These are phyloP conservation scores for Trichoderma endophyticum DNA, from an alignment of 2,329 filamentous ascomycete species.

Conservation along the genomic window DNA sequence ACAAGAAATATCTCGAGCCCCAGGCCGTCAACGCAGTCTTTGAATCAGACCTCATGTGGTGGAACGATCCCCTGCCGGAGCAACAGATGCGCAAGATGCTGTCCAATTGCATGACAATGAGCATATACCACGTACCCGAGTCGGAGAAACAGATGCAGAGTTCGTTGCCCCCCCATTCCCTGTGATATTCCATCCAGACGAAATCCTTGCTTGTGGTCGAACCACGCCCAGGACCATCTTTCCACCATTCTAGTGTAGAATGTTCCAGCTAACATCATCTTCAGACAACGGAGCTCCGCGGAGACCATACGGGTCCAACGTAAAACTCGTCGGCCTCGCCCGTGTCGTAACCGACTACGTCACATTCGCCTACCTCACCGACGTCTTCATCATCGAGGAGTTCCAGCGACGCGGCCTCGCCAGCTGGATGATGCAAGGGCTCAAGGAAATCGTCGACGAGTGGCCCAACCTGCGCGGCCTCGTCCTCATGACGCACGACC, in stretches of 20 bases:
- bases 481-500: conserved; percentile 51
- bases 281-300: conserved; percentile 33
- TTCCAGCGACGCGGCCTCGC: conserved; percentile 62
- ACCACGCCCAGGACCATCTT: neutral
- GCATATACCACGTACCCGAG: conserved; percentile 49
- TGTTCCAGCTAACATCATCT: neutral
- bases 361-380: conserved; percentile 65
- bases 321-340: conserved; percentile 40
- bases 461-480: conserved; percentile 60
- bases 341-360: conserved; percentile 67
- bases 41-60: conserved; percentile 57
- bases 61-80: conserved; percentile 53
- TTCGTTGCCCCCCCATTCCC: conserved; percentile 26
- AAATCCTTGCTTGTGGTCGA: neutral
- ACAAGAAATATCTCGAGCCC: conserved; percentile 53
- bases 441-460: conserved; percentile 53
- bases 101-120: conserved; percentile 57
- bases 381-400: conserved; percentile 61
- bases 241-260: neutral
- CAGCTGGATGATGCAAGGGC: conserved; percentile 60
- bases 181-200: neutral
- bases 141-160: conserved; percentile 39
- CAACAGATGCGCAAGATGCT: conserved; percentile 50
- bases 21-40: conserved; percentile 55
- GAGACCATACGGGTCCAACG: conserved; percentile 30